Evolutionary conservation across 345 rosid species (phyloP), one percentile per base, ranked within the genome.

Genomic region (Conringia planisiliqua): DNA sequence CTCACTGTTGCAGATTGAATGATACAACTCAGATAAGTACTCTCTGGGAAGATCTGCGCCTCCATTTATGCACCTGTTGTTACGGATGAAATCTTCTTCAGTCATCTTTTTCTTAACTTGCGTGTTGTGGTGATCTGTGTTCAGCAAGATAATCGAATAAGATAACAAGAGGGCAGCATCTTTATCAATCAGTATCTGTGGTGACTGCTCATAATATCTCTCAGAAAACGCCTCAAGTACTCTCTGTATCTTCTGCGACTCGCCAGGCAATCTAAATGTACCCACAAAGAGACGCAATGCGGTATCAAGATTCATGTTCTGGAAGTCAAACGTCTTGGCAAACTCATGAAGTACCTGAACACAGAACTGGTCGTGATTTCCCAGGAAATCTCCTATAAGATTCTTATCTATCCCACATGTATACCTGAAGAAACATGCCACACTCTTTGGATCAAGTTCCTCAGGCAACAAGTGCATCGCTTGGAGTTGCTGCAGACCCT

Each of bases 61-160:
- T 70, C 88, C 90, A 79, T 90, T 90, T 68, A 85, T 88, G 39
- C 24, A 62, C 66, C 92, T 79, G 80, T 88, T 90, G 77, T 90
- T 90, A 60, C 88, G 86, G 39, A 90, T 84, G 68, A 90, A 90
- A 67, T 86, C 96, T 39, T 83, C 89, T 80, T 86, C 90, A 42
- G 96, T 81, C 96, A 90, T 90, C 83, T 86, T 90, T 83, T 84
- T 87, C 85, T 83, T 86, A 26, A 87, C 90, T 77, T 90, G 92
- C 40, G 61, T 74, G 82, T 90, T 88, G 78, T 90, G 92, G 65
- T 84, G 96, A 82, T 90, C 96, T 30, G 90, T 86, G 73, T 90
- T 90, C 22, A 90, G 92, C 81, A 90, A 0, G 71, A 90, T 90
- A 76, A 90, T 76, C 39, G 92, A 87, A 77, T 88, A 90, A n/a